A percentile compares a stretch with the other conserved stretches of the same genome.
Evolutionary conservation across 805 yeast species (phyloP).

Genomic region (Torulaspora indica): DNA sequence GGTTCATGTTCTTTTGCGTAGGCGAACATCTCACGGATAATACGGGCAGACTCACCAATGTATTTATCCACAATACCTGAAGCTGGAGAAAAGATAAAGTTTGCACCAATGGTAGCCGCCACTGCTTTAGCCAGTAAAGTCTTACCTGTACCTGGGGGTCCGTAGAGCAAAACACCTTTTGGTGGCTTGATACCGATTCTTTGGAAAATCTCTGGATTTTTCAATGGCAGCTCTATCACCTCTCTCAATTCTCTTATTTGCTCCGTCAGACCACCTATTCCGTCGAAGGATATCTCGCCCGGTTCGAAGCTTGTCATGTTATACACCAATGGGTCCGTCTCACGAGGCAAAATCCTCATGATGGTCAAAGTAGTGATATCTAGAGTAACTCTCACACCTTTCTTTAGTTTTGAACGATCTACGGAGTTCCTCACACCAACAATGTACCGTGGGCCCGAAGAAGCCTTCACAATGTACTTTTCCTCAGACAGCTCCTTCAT

Average conservation of each 20-base stretch:
- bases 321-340: constrained; percentile 95
- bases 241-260: constrained; percentile 96
- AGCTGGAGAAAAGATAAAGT: constrained; percentile 96
- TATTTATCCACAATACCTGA: constrained; percentile 97
- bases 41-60: constrained; percentile 95
- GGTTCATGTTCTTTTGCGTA: constrained; percentile 98
- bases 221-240: constrained; percentile 93
- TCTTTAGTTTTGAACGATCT: constrained; percentile 73
- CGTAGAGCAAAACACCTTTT: constrained; percentile 91
- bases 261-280: constrained; percentile 93
- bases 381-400: constrained; percentile 92
- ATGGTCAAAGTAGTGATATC: constrained; percentile 97
- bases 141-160: constrained; percentile 99
- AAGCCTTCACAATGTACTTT: constrained; percentile 90
- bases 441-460: constrained; percentile 94
- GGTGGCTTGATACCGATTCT: constrained; percentile 99
- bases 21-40: constrained; percentile 95
- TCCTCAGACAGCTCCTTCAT: constrained; percentile 93
- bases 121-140: constrained; percentile 95
- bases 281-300: constrained; percentile 91
- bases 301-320: constrained; percentile 98
- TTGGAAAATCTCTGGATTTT: constrained; percentile 91
- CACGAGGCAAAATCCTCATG: constrained; percentile 95
- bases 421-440: constrained; percentile 96
- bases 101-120: constrained; percentile 97